Evolutionary conservation across 139 green algal genomes (phyloP).

Genomic region (Ostreobium quekettii): DNA sequence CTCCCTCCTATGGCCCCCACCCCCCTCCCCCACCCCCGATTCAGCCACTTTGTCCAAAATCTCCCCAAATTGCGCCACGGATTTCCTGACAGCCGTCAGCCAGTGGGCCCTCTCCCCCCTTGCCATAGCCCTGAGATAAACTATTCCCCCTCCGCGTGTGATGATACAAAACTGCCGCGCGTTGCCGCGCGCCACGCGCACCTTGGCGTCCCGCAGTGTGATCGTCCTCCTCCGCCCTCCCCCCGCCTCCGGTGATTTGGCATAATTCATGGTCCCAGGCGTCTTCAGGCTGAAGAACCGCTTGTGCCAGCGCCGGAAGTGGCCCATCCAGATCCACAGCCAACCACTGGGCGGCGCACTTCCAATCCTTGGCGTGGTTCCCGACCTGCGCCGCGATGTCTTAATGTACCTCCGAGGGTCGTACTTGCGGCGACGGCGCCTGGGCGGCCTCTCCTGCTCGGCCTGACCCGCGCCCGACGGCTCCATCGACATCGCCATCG

Average conservation of each 20-base stretch:
- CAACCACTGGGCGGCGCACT: constrained; percentile 33
- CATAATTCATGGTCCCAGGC: constrained; percentile 38
- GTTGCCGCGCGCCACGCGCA: constrained; percentile 20
- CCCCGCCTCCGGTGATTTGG: constrained; percentile 26
- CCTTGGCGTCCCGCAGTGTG: constrained; percentile 20
- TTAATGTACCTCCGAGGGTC: too few relatives aligned
- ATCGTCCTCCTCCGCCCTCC: constrained; percentile 15
- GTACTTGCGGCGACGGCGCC: too few relatives aligned
- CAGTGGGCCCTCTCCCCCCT: constrained; percentile 25
- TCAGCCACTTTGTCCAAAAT: constrained; percentile 25
- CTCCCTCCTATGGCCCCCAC: too few relatives aligned
- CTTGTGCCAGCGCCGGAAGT: constrained; percentile 31
- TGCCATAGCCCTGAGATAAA: constrained; percentile 28
- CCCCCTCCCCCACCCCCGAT: constrained; percentile 2
- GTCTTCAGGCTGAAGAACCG: constrained; percentile 33
- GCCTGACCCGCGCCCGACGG: too few relatives aligned
- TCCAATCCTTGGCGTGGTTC: too few relatives aligned
- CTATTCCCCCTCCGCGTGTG: constrained; percentile 20
- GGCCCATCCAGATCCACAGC: constrained; percentile 42
- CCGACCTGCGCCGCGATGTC: too few relatives aligned
- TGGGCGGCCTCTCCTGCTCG: too few relatives aligned
- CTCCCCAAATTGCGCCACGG: constrained; percentile 23
- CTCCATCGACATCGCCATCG: too few relatives aligned
- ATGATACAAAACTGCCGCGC: constrained; percentile 30
- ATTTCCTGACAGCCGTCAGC: constrained; percentile 21